Conservation (phyloP, 2,329 filamentous ascomycete species). For the Scedosporium boydii region DNA sequence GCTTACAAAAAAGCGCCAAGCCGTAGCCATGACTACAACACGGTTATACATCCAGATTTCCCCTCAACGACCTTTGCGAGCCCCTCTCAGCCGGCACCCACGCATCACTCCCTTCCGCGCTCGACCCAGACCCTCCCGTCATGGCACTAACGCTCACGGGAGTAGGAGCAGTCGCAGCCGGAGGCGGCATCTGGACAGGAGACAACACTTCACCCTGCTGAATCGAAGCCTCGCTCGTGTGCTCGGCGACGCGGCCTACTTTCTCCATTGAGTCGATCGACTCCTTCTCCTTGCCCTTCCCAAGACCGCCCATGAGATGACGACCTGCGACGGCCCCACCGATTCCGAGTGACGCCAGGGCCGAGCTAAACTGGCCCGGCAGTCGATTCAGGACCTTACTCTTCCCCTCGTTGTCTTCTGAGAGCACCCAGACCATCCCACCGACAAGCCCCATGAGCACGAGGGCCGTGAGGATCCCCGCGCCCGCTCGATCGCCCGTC, state of each 20-base stretch:
- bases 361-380: not conserved
- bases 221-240: not conserved
- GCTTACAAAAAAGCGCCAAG: not conserved
- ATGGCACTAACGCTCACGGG: too few species aligned
- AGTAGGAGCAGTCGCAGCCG: not conserved
- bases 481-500: slow-evolving; percentile 57
- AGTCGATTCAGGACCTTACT: slow-evolving; percentile 10
- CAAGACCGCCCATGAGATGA: not conserved
- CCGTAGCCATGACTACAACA: not conserved
- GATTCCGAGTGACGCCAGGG: not conserved
- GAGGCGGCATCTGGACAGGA: not conserved
- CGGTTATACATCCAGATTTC: not conserved
- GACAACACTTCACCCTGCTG: not conserved
- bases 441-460: slow-evolving; percentile 44
- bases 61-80: not conserved
- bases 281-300: not conserved
- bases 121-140: not conserved
- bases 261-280: not conserved
- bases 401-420: slow-evolving; percentile 33
- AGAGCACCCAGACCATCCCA: slow-evolving; percentile 38
- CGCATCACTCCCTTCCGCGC: not conserved
- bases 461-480: slow-evolving; percentile 52
- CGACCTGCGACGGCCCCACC: not conserved
- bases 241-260: not conserved
- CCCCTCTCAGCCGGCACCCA: not conserved